phyloP scores from a whole-genome alignment of 768 basidiomycete genomes.

The Leccinum disarticulatum region DNA sequence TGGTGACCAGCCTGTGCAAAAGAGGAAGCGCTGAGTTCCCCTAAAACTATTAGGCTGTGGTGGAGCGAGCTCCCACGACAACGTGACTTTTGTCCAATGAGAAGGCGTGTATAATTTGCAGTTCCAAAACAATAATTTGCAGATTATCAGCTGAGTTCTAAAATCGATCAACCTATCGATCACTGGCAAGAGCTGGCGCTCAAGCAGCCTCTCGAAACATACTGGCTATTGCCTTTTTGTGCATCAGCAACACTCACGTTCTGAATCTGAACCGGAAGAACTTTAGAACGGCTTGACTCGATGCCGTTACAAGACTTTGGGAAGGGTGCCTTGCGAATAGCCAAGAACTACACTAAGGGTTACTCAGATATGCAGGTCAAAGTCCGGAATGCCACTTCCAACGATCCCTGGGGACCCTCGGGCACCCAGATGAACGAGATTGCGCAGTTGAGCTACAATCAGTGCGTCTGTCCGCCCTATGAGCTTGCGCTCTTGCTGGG shows the following conservation, averaged over 20 bases:
- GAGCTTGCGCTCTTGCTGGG: background rate
- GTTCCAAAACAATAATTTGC: too few relatives aligned
- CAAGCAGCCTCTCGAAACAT: conserved; percentile 1
- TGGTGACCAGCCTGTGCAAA: too few relatives aligned
- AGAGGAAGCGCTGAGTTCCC: too few relatives aligned
- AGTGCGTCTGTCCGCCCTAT: conserved; percentile 50
- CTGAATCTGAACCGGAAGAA: background rate
- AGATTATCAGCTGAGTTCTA: too few relatives aligned
- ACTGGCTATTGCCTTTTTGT: conserved; percentile 11
- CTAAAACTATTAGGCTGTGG: too few relatives aligned
- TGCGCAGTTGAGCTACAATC: conserved; percentile 95
- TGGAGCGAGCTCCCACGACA: too few relatives aligned
- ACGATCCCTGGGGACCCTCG: conserved; percentile 97
- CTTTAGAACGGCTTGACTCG: background rate
- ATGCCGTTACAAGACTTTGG: conserved; percentile 76
- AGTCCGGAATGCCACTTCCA: conserved; percentile 93
- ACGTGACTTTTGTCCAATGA: too few relatives aligned
- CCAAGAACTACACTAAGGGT: conserved; percentile 94
- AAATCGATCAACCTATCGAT: too few relatives aligned
- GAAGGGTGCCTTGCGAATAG: conserved; percentile 81
- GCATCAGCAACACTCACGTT: background rate
- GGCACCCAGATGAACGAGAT: conserved; percentile 99
- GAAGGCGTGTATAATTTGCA: too few relatives aligned
- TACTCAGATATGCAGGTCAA: conserved; percentile 96
- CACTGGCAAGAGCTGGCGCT: too few relatives aligned